phyloP scores from a whole-genome alignment of 257 asterid species.

The Solanum piurae region DNA sequence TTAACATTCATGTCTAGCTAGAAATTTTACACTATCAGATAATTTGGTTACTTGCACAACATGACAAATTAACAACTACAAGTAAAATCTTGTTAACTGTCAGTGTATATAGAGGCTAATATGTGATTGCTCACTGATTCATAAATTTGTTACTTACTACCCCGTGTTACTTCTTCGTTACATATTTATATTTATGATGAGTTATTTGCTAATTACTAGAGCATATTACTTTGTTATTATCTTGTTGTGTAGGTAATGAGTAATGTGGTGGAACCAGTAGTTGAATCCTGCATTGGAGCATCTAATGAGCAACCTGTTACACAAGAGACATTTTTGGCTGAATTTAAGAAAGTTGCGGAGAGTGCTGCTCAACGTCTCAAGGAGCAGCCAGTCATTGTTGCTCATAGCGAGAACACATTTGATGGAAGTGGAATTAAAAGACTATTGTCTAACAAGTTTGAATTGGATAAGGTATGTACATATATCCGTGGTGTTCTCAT shows the following conservation, averaged over 20 bases:
- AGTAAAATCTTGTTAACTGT: neutral
- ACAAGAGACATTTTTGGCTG: constrained; percentile 49
- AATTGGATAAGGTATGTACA: constrained; percentile 59
- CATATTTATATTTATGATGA: neutral
- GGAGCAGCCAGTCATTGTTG: constrained; percentile 86
- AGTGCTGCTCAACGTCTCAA: constrained; percentile 44
- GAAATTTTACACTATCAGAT: neutral
- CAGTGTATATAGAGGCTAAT: neutral
- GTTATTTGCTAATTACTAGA: neutral
- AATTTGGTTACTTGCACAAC: neutral
- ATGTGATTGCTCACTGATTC: neutral
- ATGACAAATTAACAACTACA: neutral
- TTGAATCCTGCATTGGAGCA: constrained; percentile 34
- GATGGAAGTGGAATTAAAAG: constrained; percentile 79
- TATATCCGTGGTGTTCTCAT: neutral
- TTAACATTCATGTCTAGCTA: neutral
- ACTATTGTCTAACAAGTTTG: constrained; percentile 67
- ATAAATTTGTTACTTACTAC: neutral
- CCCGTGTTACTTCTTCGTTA: neutral
- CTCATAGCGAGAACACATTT: constrained; percentile 74
- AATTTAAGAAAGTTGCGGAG: constrained; percentile 46
- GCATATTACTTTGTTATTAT: neutral
- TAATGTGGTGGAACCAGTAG: constrained; percentile 59
- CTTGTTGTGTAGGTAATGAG: constrained; percentile 43
- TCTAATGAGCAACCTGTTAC: constrained; percentile 43